Evolutionary conservation across 2,329 filamentous ascomycete genomes (phyloP).

Genomic region (Sphaerulina vaccinii): DNA sequence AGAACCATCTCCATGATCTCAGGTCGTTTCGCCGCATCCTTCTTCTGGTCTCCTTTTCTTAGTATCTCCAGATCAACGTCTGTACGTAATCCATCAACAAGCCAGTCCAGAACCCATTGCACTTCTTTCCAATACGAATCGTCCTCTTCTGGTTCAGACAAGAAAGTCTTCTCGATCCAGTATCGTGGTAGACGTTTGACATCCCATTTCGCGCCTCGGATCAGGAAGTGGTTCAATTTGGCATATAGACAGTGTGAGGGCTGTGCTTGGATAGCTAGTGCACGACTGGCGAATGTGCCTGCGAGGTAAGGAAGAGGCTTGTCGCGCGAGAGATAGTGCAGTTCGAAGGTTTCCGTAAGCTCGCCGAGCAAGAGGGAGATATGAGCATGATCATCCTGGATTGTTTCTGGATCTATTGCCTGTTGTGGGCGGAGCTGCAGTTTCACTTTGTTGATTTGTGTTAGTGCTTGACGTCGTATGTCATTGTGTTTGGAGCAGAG

Average conservation of each 20-base stretch:
- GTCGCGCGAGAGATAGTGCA: constrained; percentile 47
- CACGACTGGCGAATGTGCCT: constrained; percentile 70
- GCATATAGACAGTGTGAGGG: constrained; percentile 81
- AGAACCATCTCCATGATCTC: constrained; percentile 57
- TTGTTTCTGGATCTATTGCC: constrained; percentile 48
- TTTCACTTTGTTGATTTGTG: constrained; percentile 64
- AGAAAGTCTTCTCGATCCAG: constrained; percentile 67
- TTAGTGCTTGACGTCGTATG: constrained; percentile 75
- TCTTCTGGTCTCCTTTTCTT: constrained; percentile 69
- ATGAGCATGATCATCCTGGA: constrained; percentile 72
- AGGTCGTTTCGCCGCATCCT: constrained; percentile 34
- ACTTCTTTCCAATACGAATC: constrained; percentile 71
- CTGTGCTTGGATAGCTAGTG: constrained; percentile 67
- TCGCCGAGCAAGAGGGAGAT: constrained; percentile 79
- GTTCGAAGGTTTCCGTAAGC: constrained; percentile 66
- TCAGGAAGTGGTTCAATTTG: constrained; percentile 82
- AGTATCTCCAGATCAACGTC: constrained; percentile 60
- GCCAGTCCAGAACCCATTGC: constrained; percentile 70
- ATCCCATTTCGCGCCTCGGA: constrained; percentile 73
- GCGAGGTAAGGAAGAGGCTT: constrained; percentile 65
- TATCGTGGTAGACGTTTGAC: constrained; percentile 55
- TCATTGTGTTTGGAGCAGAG: constrained; percentile 72
- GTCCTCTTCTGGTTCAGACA: constrained; percentile 71
- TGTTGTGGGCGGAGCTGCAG: constrained; percentile 52
- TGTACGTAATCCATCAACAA: constrained; percentile 66